phyloP scores from a whole-genome alignment of 768 basidiomycete genomes.

The Pleurotus pulmonarius region DNA sequence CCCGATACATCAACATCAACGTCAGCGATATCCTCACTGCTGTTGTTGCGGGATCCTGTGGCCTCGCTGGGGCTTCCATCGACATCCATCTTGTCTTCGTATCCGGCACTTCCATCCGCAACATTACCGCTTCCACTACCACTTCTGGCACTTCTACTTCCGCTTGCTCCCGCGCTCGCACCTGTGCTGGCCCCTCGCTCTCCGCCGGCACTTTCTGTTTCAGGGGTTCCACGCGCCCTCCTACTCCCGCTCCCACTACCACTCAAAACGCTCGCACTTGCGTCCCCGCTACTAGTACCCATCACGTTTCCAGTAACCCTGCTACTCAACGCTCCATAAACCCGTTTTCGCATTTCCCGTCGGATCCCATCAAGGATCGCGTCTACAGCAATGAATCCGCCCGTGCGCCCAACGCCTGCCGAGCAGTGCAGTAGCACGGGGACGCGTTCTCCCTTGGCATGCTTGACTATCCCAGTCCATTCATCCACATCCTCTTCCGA shows the following conservation, averaged over 20 bases:
- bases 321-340: slow-evolving; percentile 3
- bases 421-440: slow-evolving; percentile 87
- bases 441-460: slow-evolving; percentile 38
- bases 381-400: slow-evolving; percentile 89
- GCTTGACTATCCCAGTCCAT: slow-evolving; percentile 51
- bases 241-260: slow-evolving; percentile 4
- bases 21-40: not conserved
- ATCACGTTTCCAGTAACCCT: not conserved
- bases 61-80: not conserved
- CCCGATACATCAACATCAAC: not conserved
- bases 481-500: slow-evolving; percentile 41
- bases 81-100: slow-evolving; percentile 12
- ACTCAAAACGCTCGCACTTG: not conserved
- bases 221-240: not conserved
- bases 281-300: not conserved
- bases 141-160: not conserved
- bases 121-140: slow-evolving; percentile 3
- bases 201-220: not conserved
- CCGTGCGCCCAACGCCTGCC: slow-evolving; percentile 93
- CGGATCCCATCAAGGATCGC: slow-evolving; percentile 76
- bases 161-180: not conserved
- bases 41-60: not conserved
- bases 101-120: slow-evolving; percentile 9
- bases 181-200: not conserved
- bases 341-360: slow-evolving; percentile 43